Base-by-base conservation (phyloP, 2,329 filamentous ascomycete species). In the Penicillium sumatraense region DNA sequence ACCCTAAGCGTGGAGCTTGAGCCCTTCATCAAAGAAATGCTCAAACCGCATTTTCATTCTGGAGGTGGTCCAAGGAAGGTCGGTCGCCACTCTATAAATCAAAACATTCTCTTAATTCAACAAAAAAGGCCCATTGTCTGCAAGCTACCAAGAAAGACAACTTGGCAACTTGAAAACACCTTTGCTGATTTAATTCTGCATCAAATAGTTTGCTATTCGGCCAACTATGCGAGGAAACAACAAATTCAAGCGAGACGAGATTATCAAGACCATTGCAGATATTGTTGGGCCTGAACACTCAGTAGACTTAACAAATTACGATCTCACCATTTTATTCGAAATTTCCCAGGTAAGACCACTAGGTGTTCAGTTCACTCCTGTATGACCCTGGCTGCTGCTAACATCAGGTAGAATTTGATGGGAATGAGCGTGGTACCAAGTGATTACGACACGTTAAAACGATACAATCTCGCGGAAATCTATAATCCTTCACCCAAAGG, bases 401-500 rank as follows among this genome's bases (percentile, higher is more conserved):
- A 68, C 57, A n/a, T 16, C 31, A 46, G 16, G 38, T 61, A 87
- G 85, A 86, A 86, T 61, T 71, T 87, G 9, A 80, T 85, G 56
- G 85, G 86, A 18, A 85, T 88, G 79, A 86, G 84, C 60, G 84
- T 88, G 8, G 82, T 87, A 4, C 81, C 80, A 18, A 72, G 77
- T 49, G 82, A 85, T 59, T 88, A 82, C 62, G 85, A 88, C 51
- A 72, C 78, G 59, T 74, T 88, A 58, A 88, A 86, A 71, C 78
- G 82, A 52, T 88, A 81, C 71, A 88, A 88, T 67, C 69, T 88
- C 45, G 80, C 84, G 40, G 86, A 88, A 68, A 80, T 88, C 49
- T 85, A 83, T 62, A 78, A 80, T 54, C 79, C 81, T 49, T 76
- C 75, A 9, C 70, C 75, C 20, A 70, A 69, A 31, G 36, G 27